Conservation (phyloP, 2,329 filamentous ascomycete genomes). For the Emericellopsis atlantica region DNA sequence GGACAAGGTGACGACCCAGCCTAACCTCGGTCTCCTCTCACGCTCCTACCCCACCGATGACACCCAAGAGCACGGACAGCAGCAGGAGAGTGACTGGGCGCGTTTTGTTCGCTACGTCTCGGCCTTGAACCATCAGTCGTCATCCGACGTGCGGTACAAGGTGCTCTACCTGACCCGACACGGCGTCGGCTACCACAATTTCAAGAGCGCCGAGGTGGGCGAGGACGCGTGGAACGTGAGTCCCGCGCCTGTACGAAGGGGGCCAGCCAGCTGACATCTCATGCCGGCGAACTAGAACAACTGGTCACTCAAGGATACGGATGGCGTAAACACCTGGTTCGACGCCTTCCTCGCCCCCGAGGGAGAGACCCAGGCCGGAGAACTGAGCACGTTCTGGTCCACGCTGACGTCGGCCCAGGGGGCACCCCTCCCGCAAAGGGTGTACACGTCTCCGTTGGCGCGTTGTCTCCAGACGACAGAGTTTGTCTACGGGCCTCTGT, state of each 20-base stretch:
- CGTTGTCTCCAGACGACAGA: slow-evolving; percentile 45
- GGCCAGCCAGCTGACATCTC: neutral
- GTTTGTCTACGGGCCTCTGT: slow-evolving; percentile 33
- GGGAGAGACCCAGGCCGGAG: slow-evolving; percentile 39
- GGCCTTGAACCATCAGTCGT: slow-evolving; percentile 27
- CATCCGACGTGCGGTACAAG: slow-evolving; percentile 34
- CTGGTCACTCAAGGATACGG: slow-evolving; percentile 24
- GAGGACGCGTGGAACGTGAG: slow-evolving; percentile 41
- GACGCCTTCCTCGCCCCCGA: slow-evolving; percentile 35
- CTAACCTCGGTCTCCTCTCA: slow-evolving; percentile 40
- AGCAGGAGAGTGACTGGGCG: slow-evolving; percentile 28
- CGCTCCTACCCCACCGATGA: slow-evolving; percentile 31
- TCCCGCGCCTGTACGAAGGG: neutral
- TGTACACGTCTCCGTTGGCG: slow-evolving; percentile 45
- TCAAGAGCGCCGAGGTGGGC: slow-evolving; percentile 41
- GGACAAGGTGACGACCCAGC: slow-evolving; percentile 23
- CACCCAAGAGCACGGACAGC: too few species aligned
- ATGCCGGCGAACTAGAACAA: slow-evolving; percentile 11
- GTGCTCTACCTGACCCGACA: slow-evolving; percentile 43
- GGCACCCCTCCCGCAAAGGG: slow-evolving; percentile 38
- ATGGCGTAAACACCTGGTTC: slow-evolving; percentile 23
- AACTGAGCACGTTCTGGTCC: slow-evolving; percentile 38
- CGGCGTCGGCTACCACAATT: slow-evolving; percentile 37
- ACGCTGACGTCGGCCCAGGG: slow-evolving; percentile 21
- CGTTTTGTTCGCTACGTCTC: slow-evolving; percentile 33